A percentile compares a stretch with the other conserved stretches of the same genome.
Evolutionary conservation across 345 rosid genomes (phyloP).

Genomic region (Eucalyptus cloeziana): DNA sequence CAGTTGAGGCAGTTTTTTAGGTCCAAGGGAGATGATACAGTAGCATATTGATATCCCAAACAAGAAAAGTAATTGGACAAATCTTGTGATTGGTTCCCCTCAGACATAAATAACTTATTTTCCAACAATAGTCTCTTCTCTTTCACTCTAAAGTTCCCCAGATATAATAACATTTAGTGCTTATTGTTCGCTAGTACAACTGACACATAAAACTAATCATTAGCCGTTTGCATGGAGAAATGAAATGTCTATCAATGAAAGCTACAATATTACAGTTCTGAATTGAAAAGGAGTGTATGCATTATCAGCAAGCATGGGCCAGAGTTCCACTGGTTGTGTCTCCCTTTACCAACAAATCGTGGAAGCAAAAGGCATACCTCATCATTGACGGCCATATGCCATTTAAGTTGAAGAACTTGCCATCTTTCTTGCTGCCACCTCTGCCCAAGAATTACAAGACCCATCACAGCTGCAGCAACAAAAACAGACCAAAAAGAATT

Average conservation of each 20-base stretch:
- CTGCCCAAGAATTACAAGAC: slow-evolving; percentile 89
- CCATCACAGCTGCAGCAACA: slow-evolving; percentile 89
- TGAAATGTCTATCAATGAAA: not conserved
- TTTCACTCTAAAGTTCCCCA: not conserved
- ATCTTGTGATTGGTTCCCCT: not conserved
- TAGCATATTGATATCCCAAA: not conserved
- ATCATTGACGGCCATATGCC: slow-evolving; percentile 50
- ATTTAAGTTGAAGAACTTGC: slow-evolving; percentile 76
- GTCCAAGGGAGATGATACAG: not conserved
- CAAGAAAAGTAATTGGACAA: not conserved
- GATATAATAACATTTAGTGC: not conserved
- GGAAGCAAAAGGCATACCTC: slow-evolving; percentile 34
- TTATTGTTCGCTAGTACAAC: not conserved
- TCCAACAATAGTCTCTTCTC: not conserved
- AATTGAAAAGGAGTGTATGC: not conserved
- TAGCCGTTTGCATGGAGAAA: not conserved
- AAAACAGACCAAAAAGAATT: slow-evolving; percentile 86
- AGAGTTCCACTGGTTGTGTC: not conserved
- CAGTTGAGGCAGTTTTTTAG: not conserved
- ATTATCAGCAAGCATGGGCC: not conserved
- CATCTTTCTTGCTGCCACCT: slow-evolving; percentile 96
- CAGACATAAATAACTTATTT: not conserved
- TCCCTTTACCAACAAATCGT: not conserved
- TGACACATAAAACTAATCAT: not conserved
- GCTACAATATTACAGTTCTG: not conserved